Evolutionary conservation across 768 basidiomycete species (phyloP).

Genomic region (Russula emetica): DNA sequence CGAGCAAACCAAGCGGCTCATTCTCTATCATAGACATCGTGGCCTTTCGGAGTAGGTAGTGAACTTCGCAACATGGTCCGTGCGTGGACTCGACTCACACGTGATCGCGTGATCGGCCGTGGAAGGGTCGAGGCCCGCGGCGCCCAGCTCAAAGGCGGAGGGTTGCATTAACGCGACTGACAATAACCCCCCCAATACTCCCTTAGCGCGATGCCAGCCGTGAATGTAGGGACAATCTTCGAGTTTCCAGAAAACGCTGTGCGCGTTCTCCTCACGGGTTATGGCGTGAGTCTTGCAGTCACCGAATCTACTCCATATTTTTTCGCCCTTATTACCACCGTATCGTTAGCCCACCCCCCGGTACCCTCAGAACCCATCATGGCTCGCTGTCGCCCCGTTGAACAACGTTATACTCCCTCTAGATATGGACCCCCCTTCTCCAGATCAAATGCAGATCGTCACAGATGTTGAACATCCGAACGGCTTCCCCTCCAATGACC

Average conservation of each 20-base stretch:
- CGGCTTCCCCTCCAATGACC: constrained; percentile 17
- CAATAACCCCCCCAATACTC: neutral
- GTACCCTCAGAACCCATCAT: constrained; percentile 54
- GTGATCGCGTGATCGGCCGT: constrained; percentile 17
- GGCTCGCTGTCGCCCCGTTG: constrained; percentile 62
- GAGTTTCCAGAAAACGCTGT: constrained; percentile 33
- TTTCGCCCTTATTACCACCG: constrained; percentile 18
- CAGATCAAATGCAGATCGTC: constrained; percentile 28
- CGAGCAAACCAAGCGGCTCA: neutral
- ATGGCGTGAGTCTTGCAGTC: constrained; percentile 42
- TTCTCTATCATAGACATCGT: neutral
- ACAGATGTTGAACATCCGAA: constrained; percentile 23
- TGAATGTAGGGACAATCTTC: constrained; percentile 7
- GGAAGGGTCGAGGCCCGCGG: neutral
- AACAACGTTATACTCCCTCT: constrained; percentile 48
- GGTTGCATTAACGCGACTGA: neutral
- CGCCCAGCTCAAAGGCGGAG: neutral
- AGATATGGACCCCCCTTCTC: constrained; percentile 24
- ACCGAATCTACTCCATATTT: neutral
- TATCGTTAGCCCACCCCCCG: constrained; percentile 31
- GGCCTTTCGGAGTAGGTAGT: neutral
- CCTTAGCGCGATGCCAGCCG: constrained; percentile 12
- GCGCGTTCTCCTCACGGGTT: constrained; percentile 47
- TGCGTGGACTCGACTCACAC: constrained; percentile 7
- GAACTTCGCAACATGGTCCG: constrained; percentile 4